Conservation (phyloP, 805 yeast genomes). For the Kodamaea laetipori region DNA sequence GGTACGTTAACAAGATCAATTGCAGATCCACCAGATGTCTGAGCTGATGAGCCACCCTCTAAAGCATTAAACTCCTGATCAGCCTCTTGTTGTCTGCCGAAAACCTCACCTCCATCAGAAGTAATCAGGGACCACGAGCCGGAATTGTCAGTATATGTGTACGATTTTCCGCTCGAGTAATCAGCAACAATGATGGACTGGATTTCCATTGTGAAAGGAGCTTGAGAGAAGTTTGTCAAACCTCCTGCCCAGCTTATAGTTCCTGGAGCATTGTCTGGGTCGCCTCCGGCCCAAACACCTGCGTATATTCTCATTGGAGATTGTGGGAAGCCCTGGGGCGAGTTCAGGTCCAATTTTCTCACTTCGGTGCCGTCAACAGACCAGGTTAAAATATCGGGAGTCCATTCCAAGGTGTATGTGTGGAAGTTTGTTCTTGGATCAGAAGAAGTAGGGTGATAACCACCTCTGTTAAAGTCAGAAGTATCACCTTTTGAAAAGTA, state of each 20-base stretch:
- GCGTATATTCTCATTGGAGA: slow-evolving; percentile 76
- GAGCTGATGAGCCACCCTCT: slow-evolving; percentile 8
- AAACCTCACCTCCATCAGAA: slow-evolving; percentile 58
- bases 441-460: slow-evolving; percentile 55
- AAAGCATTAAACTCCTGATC: slow-evolving; percentile 11
- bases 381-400: slow-evolving; percentile 65
- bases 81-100: slow-evolving; percentile 49
- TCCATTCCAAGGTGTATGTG: slow-evolving; percentile 87
- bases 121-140: slow-evolving; percentile 64
- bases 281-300: slow-evolving; percentile 87
- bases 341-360: slow-evolving; percentile 57
- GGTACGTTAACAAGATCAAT: too few relatives aligned
- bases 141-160: slow-evolving; percentile 51
- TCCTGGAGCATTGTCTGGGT: slow-evolving; percentile 60
- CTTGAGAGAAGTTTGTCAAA: slow-evolving; percentile 58
- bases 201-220: slow-evolving; percentile 70
- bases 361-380: slow-evolving; percentile 67
- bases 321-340: slow-evolving; percentile 80
- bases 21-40: not conserved
- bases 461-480: slow-evolving; percentile 54
- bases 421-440: slow-evolving; percentile 63
- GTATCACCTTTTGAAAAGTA: slow-evolving; percentile 19
- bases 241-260: slow-evolving; percentile 89
- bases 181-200: slow-evolving; percentile 63
- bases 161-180: slow-evolving; percentile 59